phyloP scores from a whole-genome alignment of 2,329 filamentous ascomycete genomes.

The Zasmidium citrigriseum region DNA sequence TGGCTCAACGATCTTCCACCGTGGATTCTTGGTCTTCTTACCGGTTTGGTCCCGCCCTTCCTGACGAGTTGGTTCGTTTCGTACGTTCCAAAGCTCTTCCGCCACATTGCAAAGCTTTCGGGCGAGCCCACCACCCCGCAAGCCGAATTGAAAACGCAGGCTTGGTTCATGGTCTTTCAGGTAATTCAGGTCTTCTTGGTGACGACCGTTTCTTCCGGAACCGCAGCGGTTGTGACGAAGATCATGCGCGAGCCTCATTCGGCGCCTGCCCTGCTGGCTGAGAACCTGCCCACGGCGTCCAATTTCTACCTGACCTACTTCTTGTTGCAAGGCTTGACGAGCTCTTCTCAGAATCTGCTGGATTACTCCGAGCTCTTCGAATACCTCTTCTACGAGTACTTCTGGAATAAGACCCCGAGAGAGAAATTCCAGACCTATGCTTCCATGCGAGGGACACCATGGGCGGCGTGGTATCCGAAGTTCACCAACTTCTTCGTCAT shows the following conservation, averaged over 20 bases:
- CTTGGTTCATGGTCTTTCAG: slow-evolving; percentile 43
- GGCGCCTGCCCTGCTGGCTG: slow-evolving; percentile 36
- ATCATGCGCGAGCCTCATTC: slow-evolving; percentile 36
- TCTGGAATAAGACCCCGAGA: slow-evolving; percentile 46
- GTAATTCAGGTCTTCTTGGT: slow-evolving; percentile 46
- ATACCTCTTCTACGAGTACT: slow-evolving; percentile 35
- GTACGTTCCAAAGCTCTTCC: slow-evolving; percentile 38
- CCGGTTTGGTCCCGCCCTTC: slow-evolving; percentile 35
- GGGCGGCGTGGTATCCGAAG: slow-evolving; percentile 50
- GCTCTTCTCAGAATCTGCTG: slow-evolving; percentile 33
- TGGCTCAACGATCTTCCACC: slow-evolving; percentile 35
- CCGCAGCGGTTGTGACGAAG: slow-evolving; percentile 34
- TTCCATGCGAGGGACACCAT: slow-evolving; percentile 45
- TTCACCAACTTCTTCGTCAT: slow-evolving; percentile 48
- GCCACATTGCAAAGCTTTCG: slow-evolving; percentile 36
- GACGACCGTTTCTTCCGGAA: slow-evolving; percentile 41
- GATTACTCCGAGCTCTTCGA: slow-evolving; percentile 36
- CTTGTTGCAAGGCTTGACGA: slow-evolving; percentile 38
- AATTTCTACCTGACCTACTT: slow-evolving; percentile 47
- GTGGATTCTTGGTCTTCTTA: slow-evolving; percentile 32
- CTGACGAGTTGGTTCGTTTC: slow-evolving; percentile 35
- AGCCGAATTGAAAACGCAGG: slow-evolving; percentile 44
- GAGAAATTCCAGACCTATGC: slow-evolving; percentile 48
- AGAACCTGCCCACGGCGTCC: slow-evolving; percentile 39
- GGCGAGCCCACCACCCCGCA: slow-evolving; percentile 44